These are phyloP conservation scores for Drechslerella coelobrocha DNA, from an alignment of 2,329 filamentous ascomycete species.

Conservation along the genomic window DNA sequence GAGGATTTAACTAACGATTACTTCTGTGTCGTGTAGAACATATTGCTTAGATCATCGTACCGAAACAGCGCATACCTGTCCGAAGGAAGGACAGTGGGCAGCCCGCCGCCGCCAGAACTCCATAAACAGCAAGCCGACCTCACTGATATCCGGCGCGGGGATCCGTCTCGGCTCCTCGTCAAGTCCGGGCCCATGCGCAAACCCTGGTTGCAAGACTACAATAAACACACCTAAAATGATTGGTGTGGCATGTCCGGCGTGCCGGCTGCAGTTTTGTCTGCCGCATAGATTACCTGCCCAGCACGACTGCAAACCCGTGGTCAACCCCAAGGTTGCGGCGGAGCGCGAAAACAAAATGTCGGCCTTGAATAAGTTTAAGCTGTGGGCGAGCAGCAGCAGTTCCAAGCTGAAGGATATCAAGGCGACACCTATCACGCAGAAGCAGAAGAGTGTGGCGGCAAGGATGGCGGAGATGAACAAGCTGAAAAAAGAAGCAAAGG, in stretches of 20 bases:
- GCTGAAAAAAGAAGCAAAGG: slow-evolving; percentile 87
- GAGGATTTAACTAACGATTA: too few species aligned
- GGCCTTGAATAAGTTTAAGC: slow-evolving; percentile 77
- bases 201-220: slow-evolving; percentile 63
- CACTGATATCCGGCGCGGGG: slow-evolving; percentile 58
- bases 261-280: slow-evolving; percentile 63
- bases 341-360: slow-evolving; percentile 70
- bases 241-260: slow-evolving; percentile 63
- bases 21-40: slow-evolving; percentile 63
- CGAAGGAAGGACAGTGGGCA: slow-evolving; percentile 69
- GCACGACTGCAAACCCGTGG: slow-evolving; percentile 70
- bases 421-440: slow-evolving; percentile 62
- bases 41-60: slow-evolving; percentile 94
- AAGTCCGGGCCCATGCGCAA: slow-evolving; percentile 60
- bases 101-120: slow-evolving; percentile 59
- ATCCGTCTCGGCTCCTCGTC: slow-evolving; percentile 64
- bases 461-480: slow-evolving; percentile 74
- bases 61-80: slow-evolving; percentile 78
- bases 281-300: slow-evolving; percentile 63
- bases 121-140: slow-evolving; percentile 53
- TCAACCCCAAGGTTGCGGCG: slow-evolving; percentile 55
- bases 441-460: slow-evolving; percentile 70
- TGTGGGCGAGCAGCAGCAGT: slow-evolving; percentile 63
- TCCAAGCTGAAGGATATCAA: slow-evolving; percentile 44
- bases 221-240: slow-evolving; percentile 63